Percentiles rank a stretch among this genome's conserved stretches.
Evolutionary conservation across 2,329 filamentous ascomycete species (phyloP).

Genomic region (Coniochaeta prunicola): DNA sequence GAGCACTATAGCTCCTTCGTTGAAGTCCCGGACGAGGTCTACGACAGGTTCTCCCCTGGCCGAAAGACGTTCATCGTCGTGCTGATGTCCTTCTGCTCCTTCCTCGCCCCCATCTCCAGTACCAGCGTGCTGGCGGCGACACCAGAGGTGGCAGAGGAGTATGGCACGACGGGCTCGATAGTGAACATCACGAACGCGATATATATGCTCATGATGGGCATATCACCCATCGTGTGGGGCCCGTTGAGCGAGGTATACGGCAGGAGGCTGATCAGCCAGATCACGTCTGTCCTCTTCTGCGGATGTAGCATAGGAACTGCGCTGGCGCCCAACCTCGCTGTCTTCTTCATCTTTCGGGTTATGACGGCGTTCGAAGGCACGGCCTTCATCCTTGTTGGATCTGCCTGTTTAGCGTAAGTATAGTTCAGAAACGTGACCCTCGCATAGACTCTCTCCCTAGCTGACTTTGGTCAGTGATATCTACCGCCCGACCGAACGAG

Average conservation of each 20-base stretch:
- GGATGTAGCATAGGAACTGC: slow-evolving; percentile 60
- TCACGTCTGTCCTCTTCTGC: slow-evolving; percentile 51
- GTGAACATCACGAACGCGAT: slow-evolving; percentile 64
- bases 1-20: slow-evolving; percentile 20
- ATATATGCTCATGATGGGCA: slow-evolving; percentile 65
- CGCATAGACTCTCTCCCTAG: not conserved
- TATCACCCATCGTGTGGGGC: slow-evolving; percentile 59
- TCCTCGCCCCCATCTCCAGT: slow-evolving; percentile 63
- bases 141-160: slow-evolving; percentile 57
- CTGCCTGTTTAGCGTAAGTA: slow-evolving; percentile 48
- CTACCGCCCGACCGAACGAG: slow-evolving; percentile 54
- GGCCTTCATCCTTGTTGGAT: slow-evolving; percentile 59
- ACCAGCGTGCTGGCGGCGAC: slow-evolving; percentile 59
- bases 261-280: slow-evolving; percentile 44
- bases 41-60: slow-evolving; percentile 52
- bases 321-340: slow-evolving; percentile 55
- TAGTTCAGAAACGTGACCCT: not conserved
- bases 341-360: slow-evolving; percentile 63
- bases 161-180: slow-evolving; percentile 49
- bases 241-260: slow-evolving; percentile 55
- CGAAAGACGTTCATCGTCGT: slow-evolving; percentile 62
- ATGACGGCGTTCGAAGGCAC: slow-evolving; percentile 66
- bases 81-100: slow-evolving; percentile 66
- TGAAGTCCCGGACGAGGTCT: slow-evolving; percentile 47
- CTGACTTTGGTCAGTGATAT: slow-evolving; percentile 29